Base-by-base conservation (phyloP, 169 alveolate species). In the Plasmodium relictum region DNA sequence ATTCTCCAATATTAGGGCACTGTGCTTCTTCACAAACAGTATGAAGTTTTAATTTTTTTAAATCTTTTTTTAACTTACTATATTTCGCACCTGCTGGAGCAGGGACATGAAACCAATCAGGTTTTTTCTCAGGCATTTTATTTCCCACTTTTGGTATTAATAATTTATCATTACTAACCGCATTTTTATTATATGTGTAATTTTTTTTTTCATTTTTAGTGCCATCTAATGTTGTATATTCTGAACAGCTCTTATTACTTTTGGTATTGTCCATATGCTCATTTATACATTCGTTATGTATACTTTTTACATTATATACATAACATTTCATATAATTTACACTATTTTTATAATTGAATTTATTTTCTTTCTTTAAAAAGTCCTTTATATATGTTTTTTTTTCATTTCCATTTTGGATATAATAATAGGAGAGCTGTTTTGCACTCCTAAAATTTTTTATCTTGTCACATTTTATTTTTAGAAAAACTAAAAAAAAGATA, bases 1-100 rank as follows among this genome's bases (percentile, higher is more conserved):
- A 94, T 74, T 94, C 96, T 0, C 95, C 95, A 20, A 94, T 89
- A 76, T 94, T 94, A 9, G 96, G 96, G 62, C 96, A 94, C 72
- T 94, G 88, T n/a, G 96, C 96, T 85, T 92, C 94, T 59, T 92
- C 94, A 50, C 96, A 94, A 14, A 94, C 96, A 71, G 95, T 92
- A 50, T 92, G 95, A 10, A 92, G 78, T 44, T 88, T 80, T 22
- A 92, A 65, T 44, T 86, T 92, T 10, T 85, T 74, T 22, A 92
- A 63, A 61, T 78, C 91, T 18, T 45, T 12, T 72, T 76, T 58
- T 61, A 92, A 71, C 52, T 61, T 26, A n/a, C 74, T 86, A 45
- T 52, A 92, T 16, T 78, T 71, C 2, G 80, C 50, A 3, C 92
- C 95, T 16, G 76, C 86, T n/a, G 95, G 95, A 7, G 95, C 93